These are phyloP conservation scores for Apiospora sp. DNA, from an alignment of 2,329 filamentous ascomycete genomes.

Conservation along the genomic window DNA sequence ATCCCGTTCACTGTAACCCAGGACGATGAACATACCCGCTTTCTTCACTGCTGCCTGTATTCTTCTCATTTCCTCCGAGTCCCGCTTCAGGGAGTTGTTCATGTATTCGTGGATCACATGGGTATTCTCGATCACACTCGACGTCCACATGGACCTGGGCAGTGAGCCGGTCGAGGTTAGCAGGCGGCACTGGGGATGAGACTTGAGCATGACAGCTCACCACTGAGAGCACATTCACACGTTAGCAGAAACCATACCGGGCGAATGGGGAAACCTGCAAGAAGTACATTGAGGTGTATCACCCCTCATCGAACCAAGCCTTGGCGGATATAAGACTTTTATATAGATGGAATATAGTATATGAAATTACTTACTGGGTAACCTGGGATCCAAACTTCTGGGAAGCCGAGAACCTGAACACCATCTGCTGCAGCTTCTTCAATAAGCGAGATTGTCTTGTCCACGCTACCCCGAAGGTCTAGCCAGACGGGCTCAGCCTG, in stretches of 20 bases:
- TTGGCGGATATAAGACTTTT: background rate
- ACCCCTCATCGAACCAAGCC: background rate
- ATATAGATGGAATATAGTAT: background rate
- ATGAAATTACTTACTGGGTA: conserved; percentile 18
- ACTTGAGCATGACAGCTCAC: conserved; percentile 21
- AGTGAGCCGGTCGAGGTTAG: conserved; percentile 38
- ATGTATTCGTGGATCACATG: conserved; percentile 47
- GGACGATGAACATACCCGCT: conserved; percentile 53
- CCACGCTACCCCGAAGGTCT: conserved; percentile 60
- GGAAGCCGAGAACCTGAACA: conserved; percentile 60
- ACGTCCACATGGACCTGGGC: conserved; percentile 47
- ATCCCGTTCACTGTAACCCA: conserved; percentile 59
- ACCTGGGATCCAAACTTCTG: conserved; percentile 52
- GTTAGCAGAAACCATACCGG: background rate
- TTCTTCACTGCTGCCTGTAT: conserved; percentile 51
- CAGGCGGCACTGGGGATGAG: background rate
- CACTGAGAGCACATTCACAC: conserved; percentile 5
- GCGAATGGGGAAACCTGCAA: background rate
- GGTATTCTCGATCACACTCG: conserved; percentile 50
- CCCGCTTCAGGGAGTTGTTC: conserved; percentile 43
- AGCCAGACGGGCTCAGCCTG: conserved; percentile 69
- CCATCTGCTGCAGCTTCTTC: conserved; percentile 60
- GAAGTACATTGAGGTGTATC: background rate
- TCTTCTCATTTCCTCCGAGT: conserved; percentile 52
- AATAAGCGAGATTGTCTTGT: conserved; percentile 66